Base-by-base conservation (phyloP, 768 basidiomycete genomes). In the Russula sp. region DNA sequence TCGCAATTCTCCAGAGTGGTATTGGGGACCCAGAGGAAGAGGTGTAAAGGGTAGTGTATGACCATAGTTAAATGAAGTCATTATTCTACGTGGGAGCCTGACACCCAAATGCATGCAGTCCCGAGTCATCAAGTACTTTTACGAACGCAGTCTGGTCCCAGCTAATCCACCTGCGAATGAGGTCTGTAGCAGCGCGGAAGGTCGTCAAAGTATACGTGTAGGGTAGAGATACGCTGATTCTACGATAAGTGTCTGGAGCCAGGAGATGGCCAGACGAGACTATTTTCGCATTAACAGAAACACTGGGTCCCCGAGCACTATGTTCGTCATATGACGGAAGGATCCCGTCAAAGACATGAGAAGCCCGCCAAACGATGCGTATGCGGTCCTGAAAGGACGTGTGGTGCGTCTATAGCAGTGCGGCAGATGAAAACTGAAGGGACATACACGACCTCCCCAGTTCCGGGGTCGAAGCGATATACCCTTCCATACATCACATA, bases 401-500 rank as follows among this genome's bases (percentile, higher is more conserved):
- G 32, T 16, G 61, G 45, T 59, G 69, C 47, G 55, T 68, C 71
- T 51, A 55, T 44, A 63, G 10, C 64, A 61, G 48, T 22, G 47
- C 16, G 27, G n/a, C 37, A 13, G 59, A 57, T 27, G 54, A 55
- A 57, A 31, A 20, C 49, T 45, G 27, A 18, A 53, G n/a, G 35
- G 60, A 78, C 89, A 67, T 78, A 95, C 93, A 96, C 94, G 69
- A 86, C 84, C 68, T 95, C 93, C 39, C 82, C 81, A 14, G 83
- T 84, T 63, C 86, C 88, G 16, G 89, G 87, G 72, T 99, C 96
- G 73, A 96, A 97, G 73, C 94, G 94, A 80, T 99, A 99, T 53
- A 98, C 91, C 86, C 95, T 98, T 37, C 96, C 96, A 73, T 92
- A 94, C 94, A 98, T 98, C 68, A 99, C 96, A 78, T 98, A 99